phyloP scores from a whole-genome alignment of 805 yeast species.

The Pichia californica region DNA sequence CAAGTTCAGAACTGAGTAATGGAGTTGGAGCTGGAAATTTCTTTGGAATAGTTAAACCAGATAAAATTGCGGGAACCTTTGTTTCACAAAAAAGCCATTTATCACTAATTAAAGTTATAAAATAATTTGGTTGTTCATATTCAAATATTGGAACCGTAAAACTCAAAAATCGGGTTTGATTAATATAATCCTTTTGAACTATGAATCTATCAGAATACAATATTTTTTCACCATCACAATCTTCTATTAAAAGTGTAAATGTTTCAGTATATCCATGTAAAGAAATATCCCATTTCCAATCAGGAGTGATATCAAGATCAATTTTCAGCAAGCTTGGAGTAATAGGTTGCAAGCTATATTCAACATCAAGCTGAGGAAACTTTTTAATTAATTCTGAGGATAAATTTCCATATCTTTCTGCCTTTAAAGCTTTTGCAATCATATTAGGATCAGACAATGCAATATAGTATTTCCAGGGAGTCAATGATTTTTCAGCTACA shows the following conservation, averaged over 20 bases:
- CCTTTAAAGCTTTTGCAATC: constrained; percentile 73
- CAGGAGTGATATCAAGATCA: constrained; percentile 60
- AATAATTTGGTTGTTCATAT: constrained; percentile 64
- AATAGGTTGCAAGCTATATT: constrained; percentile 67
- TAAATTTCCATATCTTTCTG: constrained; percentile 56
- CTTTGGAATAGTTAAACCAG: constrained; percentile 49
- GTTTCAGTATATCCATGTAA: constrained; percentile 61
- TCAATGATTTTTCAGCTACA: constrained; percentile 69
- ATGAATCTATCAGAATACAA: constrained; percentile 51
- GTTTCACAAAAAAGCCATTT: constrained; percentile 77
- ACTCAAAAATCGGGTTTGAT: constrained; percentile 51
- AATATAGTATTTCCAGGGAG: constrained; percentile 80
- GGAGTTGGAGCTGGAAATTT: constrained; percentile 58
- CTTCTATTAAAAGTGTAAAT: constrained; percentile 71
- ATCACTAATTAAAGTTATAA: constrained; percentile 68
- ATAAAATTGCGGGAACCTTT: constrained; percentile 53
- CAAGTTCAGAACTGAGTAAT: constrained; percentile 43
- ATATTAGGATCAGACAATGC: constrained; percentile 59
- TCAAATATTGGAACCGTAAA: constrained; percentile 56
- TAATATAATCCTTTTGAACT: constrained; percentile 44
- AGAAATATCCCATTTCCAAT: constrained; percentile 69
- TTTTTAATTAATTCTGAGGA: constrained; percentile 55
- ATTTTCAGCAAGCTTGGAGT: constrained; percentile 62
- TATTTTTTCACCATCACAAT: constrained; percentile 72
- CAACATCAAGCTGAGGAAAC: constrained; percentile 64